Evolutionary conservation across 2,329 filamentous ascomycete genomes (phyloP), one percentile per base, ranked within the genome.

Genomic region (Phialophora tarda): DNA sequence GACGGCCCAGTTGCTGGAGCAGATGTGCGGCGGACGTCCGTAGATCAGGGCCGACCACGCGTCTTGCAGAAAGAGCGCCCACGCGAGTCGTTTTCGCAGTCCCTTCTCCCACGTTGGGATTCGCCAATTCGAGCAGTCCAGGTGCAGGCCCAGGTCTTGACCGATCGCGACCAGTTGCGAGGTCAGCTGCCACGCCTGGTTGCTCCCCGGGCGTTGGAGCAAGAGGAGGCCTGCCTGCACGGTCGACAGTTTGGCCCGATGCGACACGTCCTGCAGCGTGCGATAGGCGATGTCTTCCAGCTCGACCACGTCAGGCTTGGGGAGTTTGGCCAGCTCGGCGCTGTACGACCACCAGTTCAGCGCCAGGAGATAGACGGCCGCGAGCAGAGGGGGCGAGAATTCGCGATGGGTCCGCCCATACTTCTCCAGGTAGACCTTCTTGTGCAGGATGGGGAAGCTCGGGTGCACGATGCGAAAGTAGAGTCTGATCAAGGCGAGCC

Each of bases 401-500:
- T 91, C 88, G 62, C 86, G 85, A 73, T 91, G 87, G 50, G 88
- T 88, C 72, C 88, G 85, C 57, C 88, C 86, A 79, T 93, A 92
- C 74, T 91, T 90, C 76, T 93, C 90, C 69, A 91, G 82, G 72
- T 94, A 94, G 63, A 93, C 87, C 65, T 87, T 85, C 78, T 93
- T 93, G 75, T 95, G 90, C 47, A 95, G 84, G 72, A 96, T 91
- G 24, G 92, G 92, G 73, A 93, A 93, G 71, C 85, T 89, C 0
- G 91, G 91, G 76, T 95, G 92, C 24, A 95, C 88, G 67, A 91
- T 85, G 67, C 86, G 85, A 75, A 96, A 96, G 81, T 93, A 96
- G 47, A 95, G 81, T 71, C 93, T 89, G 71, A 96, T 86, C 64
- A 96, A 81, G 60, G 85, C 86, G 63, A 88, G 87, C n/a, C 92